A percentile compares a stretch with the other conserved stretches of the same genome.
Evolutionary conservation across 192 early-diverging fungal species (phyloP).

Genomic region (Coemansia sp.): DNA sequence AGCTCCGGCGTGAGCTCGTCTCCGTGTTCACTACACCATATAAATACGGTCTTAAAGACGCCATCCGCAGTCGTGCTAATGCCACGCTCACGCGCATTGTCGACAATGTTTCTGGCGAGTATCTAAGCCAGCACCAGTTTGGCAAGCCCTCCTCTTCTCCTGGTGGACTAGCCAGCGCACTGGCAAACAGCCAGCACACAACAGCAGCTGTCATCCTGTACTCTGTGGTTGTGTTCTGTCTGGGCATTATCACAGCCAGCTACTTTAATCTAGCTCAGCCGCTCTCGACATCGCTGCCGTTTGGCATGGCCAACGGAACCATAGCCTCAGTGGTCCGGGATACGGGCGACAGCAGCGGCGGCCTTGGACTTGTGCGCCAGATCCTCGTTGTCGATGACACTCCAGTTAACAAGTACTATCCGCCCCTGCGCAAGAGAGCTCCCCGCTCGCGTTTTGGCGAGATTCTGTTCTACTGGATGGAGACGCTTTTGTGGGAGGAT

Average conservation of each 20-base stretch:
- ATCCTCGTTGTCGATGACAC: constrained; percentile 54
- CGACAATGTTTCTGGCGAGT: constrained; percentile 50
- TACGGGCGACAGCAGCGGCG: constrained; percentile 29
- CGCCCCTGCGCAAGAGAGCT: constrained; percentile 41
- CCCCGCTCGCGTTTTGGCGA: constrained; percentile 53
- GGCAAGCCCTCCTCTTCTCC: constrained; percentile 11
- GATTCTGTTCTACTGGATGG: constrained; percentile 59
- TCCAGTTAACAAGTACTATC: constrained; percentile 41
- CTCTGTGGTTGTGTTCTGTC: constrained; percentile 51
- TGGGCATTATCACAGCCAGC: constrained; percentile 54
- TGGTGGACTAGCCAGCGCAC: constrained; percentile 21
- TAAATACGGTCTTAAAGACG: constrained; percentile 47
- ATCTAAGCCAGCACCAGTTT: constrained; percentile 13
- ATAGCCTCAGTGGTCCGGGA: constrained; percentile 16
- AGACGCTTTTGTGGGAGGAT: constrained; percentile 58
- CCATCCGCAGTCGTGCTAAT: constrained; percentile 44
- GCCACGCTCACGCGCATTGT: constrained; percentile 48
- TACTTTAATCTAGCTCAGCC: constrained; percentile 51
- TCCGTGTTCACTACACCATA: constrained; percentile 35
- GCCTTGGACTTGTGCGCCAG: constrained; percentile 38
- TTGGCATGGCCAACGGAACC: constrained; percentile 32
- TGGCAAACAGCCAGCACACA: constrained; percentile 47
- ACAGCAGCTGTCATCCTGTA: constrained; percentile 49
- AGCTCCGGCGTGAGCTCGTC: constrained; percentile 45
- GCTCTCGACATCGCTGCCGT: constrained; percentile 26